Base-by-base conservation (phyloP, 176 grass and related monocot species). In the Ensete glaucum region DNA sequence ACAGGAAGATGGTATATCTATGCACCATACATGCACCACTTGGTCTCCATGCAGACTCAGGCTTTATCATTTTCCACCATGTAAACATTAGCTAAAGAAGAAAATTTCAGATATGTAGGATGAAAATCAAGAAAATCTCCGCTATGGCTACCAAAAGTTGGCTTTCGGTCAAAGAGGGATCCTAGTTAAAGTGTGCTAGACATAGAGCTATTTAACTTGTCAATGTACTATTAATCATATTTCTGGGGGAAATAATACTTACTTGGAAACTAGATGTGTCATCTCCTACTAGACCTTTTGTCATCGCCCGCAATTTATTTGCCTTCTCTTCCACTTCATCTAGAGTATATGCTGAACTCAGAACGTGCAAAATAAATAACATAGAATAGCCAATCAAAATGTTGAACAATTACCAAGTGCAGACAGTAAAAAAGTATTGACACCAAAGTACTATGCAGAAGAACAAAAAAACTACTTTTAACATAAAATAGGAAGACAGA, bases 321-420 rank as follows among this genome's bases (percentile, higher is more conserved):
- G 90, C 88, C 80, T 78, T 91, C 76, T 81, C 49, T 53, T 81
- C 82, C 64, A 98, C 52, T 73, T 93, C 90, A 19, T 76, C 59
- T 23, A 85, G 22, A 69, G 86, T 76, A 72, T 98, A 98, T 21
- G 95, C 90, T 98, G 76, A 29, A 53, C 34, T 43, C 67, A 74
- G 34, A 69, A 52, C 51, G n/a, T 20, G 49, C 10, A 69, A 70
- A 5, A 2, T 8, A 70, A 15, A 51, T 50, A 58, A 23, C 15
- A 57, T 27, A 57, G 27, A 79, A 43, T 49, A 58, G 34, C 4
- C 34, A 43, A 43, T 43, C 3, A 43, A 43, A 43, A 43, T 43
- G 11, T 49, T 15, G 58, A 49, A 27, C 13, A 56, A 79, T 43
- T 58, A 55, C 34, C 34, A 56, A 9, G 1, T 12, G 0, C 27